These are phyloP conservation scores for Sporothrix protearum DNA, from an alignment of 2,329 filamentous ascomycete genomes.

Conservation along the genomic window DNA sequence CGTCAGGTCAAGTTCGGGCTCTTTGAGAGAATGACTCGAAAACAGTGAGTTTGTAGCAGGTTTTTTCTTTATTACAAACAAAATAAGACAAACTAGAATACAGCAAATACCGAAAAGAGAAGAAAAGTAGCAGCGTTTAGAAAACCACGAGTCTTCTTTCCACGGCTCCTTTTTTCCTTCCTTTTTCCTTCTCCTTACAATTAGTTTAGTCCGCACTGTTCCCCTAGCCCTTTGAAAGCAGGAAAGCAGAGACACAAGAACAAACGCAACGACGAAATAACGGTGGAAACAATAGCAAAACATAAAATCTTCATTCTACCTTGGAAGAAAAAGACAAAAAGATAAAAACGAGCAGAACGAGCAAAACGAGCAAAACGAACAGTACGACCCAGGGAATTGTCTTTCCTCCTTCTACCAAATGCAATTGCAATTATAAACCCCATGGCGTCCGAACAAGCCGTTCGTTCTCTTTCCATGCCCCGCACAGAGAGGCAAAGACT, in stretches of 20 bases:
- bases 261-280: background rate
- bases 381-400: background rate
- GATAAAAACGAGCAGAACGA: background rate
- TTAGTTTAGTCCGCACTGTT: background rate
- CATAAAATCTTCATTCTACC: slow-evolving; percentile 6
- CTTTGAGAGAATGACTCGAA: background rate
- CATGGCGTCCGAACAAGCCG: background rate
- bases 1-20: background rate
- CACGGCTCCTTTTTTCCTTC: background rate
- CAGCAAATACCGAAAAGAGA: background rate
- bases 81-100: background rate
- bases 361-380: background rate
- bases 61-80: too few species aligned
- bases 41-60: background rate
- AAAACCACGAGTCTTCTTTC: background rate
- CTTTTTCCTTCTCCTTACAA: too few species aligned
- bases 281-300: background rate
- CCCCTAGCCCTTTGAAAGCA: background rate
- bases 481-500: background rate
- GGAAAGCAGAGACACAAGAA: background rate
- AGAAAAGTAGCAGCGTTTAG: background rate
- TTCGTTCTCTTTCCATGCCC: too few species aligned
- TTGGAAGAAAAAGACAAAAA: background rate
- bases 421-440: background rate
- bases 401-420: background rate